phyloP scores from a whole-genome alignment of 345 rosid genomes.

The Cardamine resedifolia region DNA sequence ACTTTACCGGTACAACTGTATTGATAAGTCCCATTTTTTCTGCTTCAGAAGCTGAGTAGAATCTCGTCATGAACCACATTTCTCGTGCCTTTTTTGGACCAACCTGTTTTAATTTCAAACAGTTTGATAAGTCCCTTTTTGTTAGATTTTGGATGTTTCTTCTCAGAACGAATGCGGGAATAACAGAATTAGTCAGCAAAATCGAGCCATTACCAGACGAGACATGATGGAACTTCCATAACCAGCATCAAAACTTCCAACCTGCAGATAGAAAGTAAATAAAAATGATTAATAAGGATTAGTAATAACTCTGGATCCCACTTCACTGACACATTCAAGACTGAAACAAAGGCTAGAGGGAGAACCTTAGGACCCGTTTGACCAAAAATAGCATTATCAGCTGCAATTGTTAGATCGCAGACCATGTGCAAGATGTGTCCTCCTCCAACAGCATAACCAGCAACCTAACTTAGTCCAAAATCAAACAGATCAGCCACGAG shows the following conservation, averaged over 20 bases:
- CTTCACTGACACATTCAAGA: neutral
- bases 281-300: neutral
- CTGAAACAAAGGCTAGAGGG: conserved; percentile 8
- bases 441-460: conserved; percentile 97
- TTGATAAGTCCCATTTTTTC: conserved; percentile 96
- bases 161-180: too few relatives aligned
- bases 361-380: conserved; percentile 98
- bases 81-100: conserved; percentile 97
- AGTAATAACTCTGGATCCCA: neutral
- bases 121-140: conserved; percentile 11
- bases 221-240: conserved; percentile 97
- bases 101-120: conserved; percentile 43
- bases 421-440: conserved; percentile 94
- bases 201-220: conserved; percentile 60
- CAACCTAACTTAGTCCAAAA: conserved; percentile 51
- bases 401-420: conserved; percentile 92
- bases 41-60: conserved; percentile 86
- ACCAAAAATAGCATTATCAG: conserved; percentile 86
- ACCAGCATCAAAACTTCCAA: conserved; percentile 98
- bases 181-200: neutral
- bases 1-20: conserved; percentile 67
- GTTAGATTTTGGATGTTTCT: neutral
- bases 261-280: conserved; percentile 43
- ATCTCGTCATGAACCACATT: conserved; percentile 91
- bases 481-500: neutral